Evolutionary conservation across 2,329 filamentous ascomycete genomes (phyloP), one percentile per base, ranked within the genome.

Genomic region (Fusarium chlamydosporum): DNA sequence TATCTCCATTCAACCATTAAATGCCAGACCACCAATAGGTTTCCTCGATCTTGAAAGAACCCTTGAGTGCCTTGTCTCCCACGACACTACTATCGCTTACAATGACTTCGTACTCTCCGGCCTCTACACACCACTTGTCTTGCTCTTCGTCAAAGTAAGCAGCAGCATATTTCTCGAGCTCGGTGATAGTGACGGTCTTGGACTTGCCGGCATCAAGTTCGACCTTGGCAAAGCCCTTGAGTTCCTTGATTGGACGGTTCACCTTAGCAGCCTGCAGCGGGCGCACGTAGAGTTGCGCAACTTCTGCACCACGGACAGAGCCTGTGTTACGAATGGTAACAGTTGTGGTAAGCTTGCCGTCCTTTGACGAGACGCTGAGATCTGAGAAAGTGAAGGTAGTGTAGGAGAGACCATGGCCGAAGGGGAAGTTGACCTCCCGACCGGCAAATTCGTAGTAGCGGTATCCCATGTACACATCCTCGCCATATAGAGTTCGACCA

Each of bases 401-500:
- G 79, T 94, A 96, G 16, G 90, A 92, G 2, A 96, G 83, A 3
- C 93, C 93, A 74, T 93, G 89, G 13, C 92, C 92, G 76, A 96
- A 96, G 59, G 90, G 85, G 79, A 94, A 96, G 29, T 91, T 84
- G 0, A 90, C 87, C 1, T 84, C 82, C 6, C 88, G 83, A 35
- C 89, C 83, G n/a, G 86, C 84, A 72, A 87, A 89, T 75, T 96
- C 92, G 77, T 93, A 96, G 81, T 89, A 93, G 23, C 92, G 85
- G 80, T 96, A 96, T 5, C 92, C 92, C 37, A 95, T 84, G 76
- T 93, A 95, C 45, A 96, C 83, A 64, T 93, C 92, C 78, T 96
- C 92, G 46, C 91, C 91, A 75, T 95, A 96, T 2, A 93, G 81
- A 0, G 90, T 89, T 59, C 91, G 86, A 43, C 91, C 87, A 35